Base-by-base conservation (phyloP, 1,284 basidiomycete species). In the Leucoagaricus sp. region DNA sequence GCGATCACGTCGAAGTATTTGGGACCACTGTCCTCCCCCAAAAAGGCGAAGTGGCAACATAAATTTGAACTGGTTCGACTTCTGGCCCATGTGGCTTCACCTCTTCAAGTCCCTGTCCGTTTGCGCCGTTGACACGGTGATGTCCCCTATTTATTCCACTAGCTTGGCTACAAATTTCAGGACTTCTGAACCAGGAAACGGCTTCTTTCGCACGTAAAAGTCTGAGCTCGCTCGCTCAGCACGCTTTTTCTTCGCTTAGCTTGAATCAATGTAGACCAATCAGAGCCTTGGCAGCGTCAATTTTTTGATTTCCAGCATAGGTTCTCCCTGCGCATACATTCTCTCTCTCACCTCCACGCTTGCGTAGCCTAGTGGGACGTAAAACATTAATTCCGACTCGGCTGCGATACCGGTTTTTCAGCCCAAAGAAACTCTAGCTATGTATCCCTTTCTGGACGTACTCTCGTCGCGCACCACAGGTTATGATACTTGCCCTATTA, bases 51-150 rank as follows among this genome's bases (percentile, higher is more conserved):
- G 23, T n/a, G n/a, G 51, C 33, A 8, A 17, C 51, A 53, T 17
- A 36, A 41, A 31, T 13, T 48, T 10, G 49, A 56, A 56, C 54
- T 50, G 54, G 54, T 56, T 56, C 54, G 48, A 50, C 53, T 55
- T 54, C 21, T 41, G 36, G 31, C 7, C 28, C 40, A 52, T 44
- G 36, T 41, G 36, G 28, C 17, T 42, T 52, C 36, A 19, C 33
- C 34, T 52, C 26, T 19, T 23, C 29, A 36, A 25, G 13, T 34
- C 40, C 44, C 50, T 44, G 15, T n/a, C 10, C 2, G 5, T 50
- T 25, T 23, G 36, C 49, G 25, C 15, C 13, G 12, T 44, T 10
- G 9, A 19, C 26, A 29, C n/a, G 38, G 10, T 9, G 25, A 23
- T 46, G 25, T 25, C 15, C 17, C 49, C 38, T 28, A 42, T 29